Evolutionary conservation across 805 yeast genomes (phyloP).

Genomic region (Metschnikowia gelsemii): DNA sequence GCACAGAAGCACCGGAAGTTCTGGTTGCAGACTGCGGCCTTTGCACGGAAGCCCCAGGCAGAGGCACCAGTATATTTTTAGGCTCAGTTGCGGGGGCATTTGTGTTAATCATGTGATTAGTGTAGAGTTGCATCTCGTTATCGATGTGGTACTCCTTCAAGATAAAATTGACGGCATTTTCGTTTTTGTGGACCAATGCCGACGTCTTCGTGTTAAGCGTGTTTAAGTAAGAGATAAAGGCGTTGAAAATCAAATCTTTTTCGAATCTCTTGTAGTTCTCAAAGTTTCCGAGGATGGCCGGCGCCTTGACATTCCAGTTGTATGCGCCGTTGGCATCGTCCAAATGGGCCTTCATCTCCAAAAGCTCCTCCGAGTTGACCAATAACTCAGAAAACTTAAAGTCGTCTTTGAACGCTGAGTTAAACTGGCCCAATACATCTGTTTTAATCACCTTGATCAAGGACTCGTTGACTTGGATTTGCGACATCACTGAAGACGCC

Average conservation of each 20-base stretch:
- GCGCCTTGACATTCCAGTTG: conserved; percentile 78
- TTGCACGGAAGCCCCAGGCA: not conserved
- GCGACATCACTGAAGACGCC: conserved; percentile 50
- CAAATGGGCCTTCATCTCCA: conserved; percentile 36
- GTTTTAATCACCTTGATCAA: conserved; percentile 47
- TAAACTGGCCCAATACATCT: conserved; percentile 57
- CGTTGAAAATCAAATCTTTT: conserved; percentile 59
- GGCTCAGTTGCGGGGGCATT: conserved; percentile 9
- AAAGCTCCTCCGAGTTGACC: conserved; percentile 44
- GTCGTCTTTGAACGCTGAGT: conserved; percentile 52
- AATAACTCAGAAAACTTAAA: conserved; percentile 55
- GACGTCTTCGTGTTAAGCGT: conserved; percentile 27
- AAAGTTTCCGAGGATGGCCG: conserved; percentile 70
- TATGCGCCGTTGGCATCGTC: conserved; percentile 39
- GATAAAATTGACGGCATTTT: conserved; percentile 62
- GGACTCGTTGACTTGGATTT: conserved; percentile 48
- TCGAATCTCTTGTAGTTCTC: conserved; percentile 65
- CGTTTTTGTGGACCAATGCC: conserved; percentile 43
- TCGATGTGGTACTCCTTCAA: conserved; percentile 46
- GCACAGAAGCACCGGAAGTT: conserved; percentile 14
- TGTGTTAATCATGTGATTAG: conserved; percentile 32
- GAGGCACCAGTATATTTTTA: conserved; percentile 1
- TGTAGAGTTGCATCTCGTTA: conserved; percentile 38
- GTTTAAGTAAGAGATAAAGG: conserved; percentile 59
- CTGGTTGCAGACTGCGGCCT: conserved; percentile 7